Percentiles rank a stretch among this genome's conserved stretches.
Evolutionary conservation across 2,329 filamentous ascomycete species (phyloP).

Genomic region (Colletotrichum coccodes): DNA sequence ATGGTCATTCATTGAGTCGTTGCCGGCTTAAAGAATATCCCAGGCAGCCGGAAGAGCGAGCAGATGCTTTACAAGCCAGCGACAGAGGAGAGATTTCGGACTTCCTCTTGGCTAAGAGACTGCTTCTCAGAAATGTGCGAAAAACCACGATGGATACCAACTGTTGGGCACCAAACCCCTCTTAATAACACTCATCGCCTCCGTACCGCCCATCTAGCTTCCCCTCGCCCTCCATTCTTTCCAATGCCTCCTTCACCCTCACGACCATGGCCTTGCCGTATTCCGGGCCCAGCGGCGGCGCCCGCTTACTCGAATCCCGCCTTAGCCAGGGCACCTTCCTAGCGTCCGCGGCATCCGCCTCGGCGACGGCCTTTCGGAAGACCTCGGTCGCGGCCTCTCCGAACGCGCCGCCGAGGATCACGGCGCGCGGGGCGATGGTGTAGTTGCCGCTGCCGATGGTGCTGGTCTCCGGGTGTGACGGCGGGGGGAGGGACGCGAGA

Average conservation of each 20-base stretch:
- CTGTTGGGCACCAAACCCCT: neutral
- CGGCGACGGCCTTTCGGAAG: conserved; percentile 10
- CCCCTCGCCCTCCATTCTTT: conserved; percentile 34
- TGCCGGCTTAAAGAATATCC: too few relatives aligned
- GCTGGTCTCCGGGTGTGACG: conserved; percentile 32
- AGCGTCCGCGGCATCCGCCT: neutral
- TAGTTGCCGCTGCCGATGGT: conserved; percentile 31
- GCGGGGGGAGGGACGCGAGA: conserved; percentile 10
- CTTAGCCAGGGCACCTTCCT: conserved; percentile 37
- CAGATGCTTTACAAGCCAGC: too few relatives aligned
- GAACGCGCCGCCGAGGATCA: conserved; percentile 31
- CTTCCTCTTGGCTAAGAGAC: too few relatives aligned
- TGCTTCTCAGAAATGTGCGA: too few relatives aligned
- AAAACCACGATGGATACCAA: too few relatives aligned
- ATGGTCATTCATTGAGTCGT: too few relatives aligned
- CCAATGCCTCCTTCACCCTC: conserved; percentile 38
- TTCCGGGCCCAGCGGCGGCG: conserved; percentile 39
- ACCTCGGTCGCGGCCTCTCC: conserved; percentile 13
- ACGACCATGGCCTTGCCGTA: conserved; percentile 40
- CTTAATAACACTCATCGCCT: conserved; percentile 35
- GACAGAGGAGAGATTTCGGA: too few relatives aligned
- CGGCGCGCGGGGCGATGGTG: conserved; percentile 13
- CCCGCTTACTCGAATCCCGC: conserved; percentile 34
- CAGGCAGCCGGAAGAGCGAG: too few relatives aligned
- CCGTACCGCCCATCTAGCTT: conserved; percentile 34